phyloP scores from a whole-genome alignment of 768 basidiomycete species.

The Mrakia frigida region DNA sequence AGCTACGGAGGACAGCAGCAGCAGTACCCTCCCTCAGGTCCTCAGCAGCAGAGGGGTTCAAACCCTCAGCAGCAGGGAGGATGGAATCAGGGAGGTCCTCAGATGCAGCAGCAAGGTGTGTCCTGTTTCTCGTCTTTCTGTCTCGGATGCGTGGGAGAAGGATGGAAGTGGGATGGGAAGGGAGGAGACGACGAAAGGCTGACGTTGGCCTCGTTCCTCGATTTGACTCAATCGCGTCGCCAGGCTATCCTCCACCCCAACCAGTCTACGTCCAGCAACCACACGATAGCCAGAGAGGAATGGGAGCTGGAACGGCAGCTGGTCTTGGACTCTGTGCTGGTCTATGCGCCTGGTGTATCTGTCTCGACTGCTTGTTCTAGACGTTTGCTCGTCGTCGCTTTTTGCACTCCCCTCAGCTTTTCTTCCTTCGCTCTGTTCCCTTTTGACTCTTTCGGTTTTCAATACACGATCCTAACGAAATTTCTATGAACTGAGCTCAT shows the following conservation, averaged over 20 bases:
- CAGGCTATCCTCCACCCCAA: conserved; percentile 13
- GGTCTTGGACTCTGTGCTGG: not conserved
- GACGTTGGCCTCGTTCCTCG: not conserved
- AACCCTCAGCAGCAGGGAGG: not conserved
- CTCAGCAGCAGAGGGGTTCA: not conserved
- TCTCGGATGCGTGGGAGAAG: not conserved
- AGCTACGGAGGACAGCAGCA: not conserved
- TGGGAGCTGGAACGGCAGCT: conserved; percentile 5
- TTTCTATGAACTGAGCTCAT: too few species aligned
- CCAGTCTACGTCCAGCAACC: conserved; percentile 5
- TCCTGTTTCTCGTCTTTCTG: not conserved
- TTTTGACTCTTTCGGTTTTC: too few species aligned
- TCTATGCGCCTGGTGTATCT: not conserved
- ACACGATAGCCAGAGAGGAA: not conserved
- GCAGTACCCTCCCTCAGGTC: not conserved
- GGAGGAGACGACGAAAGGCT: not conserved
- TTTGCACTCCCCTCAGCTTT: too few species aligned
- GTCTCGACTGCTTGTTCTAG: not conserved
- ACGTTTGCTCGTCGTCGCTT: too few species aligned
- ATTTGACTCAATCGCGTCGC: too few species aligned
- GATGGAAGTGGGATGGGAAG: too few species aligned
- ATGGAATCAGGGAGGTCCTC: not conserved
- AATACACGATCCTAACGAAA: too few species aligned
- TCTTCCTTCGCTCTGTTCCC: not conserved
- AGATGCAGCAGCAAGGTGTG: not conserved